Conservation (phyloP, 1,284 basidiomycete genomes). For the Tausonia pullulans region DNA sequence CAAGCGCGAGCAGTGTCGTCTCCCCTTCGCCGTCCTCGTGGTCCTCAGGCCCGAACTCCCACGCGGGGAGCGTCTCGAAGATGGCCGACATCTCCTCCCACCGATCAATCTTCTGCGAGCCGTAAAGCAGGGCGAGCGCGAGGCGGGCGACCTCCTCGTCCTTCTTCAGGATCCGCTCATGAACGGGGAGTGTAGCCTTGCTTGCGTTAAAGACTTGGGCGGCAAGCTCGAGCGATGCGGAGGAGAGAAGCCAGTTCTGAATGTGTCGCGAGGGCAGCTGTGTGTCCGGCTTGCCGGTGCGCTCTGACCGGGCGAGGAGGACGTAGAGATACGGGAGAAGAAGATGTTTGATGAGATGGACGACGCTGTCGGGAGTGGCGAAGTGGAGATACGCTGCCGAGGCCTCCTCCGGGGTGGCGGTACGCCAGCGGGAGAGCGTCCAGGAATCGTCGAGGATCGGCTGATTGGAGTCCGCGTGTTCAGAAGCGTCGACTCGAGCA, state of each 20-base stretch:
- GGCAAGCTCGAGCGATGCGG: slow-evolving; percentile 47
- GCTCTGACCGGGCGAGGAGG: slow-evolving; percentile 70
- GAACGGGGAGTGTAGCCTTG: slow-evolving; percentile 63
- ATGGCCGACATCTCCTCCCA: slow-evolving; percentile 79
- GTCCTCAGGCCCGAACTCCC: slow-evolving; percentile 52
- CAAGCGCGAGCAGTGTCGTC: slow-evolving; percentile 65
- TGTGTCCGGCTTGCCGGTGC: slow-evolving; percentile 57
- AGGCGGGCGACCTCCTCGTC: slow-evolving; percentile 74
- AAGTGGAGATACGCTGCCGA: slow-evolving; percentile 62
- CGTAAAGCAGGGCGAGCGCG: slow-evolving; percentile 80
- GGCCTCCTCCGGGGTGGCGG: slow-evolving; percentile 51
- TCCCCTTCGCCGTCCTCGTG: slow-evolving; percentile 59
- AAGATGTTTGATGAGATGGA: slow-evolving; percentile 57
- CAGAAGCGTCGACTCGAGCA: slow-evolving; percentile 36
- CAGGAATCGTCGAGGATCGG: slow-evolving; percentile 38
- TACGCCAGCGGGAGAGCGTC: slow-evolving; percentile 60
- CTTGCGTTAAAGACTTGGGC: slow-evolving; percentile 74
- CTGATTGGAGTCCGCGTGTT: not conserved
- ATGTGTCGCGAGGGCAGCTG: slow-evolving; percentile 43
- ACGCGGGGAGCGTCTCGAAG: slow-evolving; percentile 87
- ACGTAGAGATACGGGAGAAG: slow-evolving; percentile 86
- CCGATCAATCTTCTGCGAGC: slow-evolving; percentile 53
- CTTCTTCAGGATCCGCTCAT: slow-evolving; percentile 60
- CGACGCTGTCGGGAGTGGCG: slow-evolving; percentile 54
- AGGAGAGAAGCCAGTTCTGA: slow-evolving; percentile 39